Conservation (phyloP, 2,329 filamentous ascomycete species). For the Mariannaea sp. region DNA sequence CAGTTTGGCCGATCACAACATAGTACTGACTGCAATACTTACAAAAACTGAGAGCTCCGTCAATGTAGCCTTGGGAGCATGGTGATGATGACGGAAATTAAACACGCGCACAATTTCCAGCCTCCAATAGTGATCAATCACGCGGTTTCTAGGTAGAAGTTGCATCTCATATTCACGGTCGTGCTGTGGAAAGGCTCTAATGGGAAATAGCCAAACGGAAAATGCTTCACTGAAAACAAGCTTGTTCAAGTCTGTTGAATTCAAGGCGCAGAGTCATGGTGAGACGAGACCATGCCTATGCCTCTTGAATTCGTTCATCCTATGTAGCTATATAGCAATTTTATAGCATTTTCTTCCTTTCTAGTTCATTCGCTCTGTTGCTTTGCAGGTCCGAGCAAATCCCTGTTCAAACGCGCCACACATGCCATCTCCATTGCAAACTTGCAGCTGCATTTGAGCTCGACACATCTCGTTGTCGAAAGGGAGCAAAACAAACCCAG, state of each 20-base stretch:
- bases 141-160: too few relatives aligned
- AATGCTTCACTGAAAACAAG: too few relatives aligned
- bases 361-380: constrained; percentile 12
- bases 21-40: too few relatives aligned
- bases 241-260: background rate
- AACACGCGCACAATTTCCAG: too few relatives aligned
- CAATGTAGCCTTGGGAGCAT: too few relatives aligned
- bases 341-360: constrained; percentile 31
- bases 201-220: too few relatives aligned
- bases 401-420: constrained; percentile 1
- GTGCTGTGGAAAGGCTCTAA: too few relatives aligned
- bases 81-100: too few relatives aligned
- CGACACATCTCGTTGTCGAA: constrained; percentile 21
- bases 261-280: constrained; percentile 29
- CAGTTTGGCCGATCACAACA: too few relatives aligned
- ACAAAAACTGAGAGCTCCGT: too few relatives aligned
- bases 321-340: constrained; percentile 26
- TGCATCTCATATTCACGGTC: too few relatives aligned
- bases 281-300: constrained; percentile 14
- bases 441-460: constrained; percentile 17
- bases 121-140: too few relatives aligned
- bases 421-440: constrained; percentile 25
- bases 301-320: constrained; percentile 37
- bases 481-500: constrained; percentile 27
- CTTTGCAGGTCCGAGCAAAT: background rate